These are phyloP conservation scores for Vinca minor DNA, from an alignment of 257 asterid species.

Conservation along the genomic window DNA sequence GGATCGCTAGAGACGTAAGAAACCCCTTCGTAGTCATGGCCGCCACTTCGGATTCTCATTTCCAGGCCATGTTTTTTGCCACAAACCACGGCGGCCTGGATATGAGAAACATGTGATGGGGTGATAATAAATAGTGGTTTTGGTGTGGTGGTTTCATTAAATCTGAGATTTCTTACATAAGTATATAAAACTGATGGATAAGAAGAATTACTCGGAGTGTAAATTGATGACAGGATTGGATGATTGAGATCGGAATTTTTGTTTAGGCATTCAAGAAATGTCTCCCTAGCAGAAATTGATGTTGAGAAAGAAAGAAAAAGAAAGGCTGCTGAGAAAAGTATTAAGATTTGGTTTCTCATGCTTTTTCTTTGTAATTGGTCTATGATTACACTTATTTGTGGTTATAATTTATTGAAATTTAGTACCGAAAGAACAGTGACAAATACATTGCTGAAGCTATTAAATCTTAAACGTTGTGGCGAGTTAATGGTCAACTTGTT, in stretches of 20 bases:
- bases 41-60: background rate
- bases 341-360: too few species aligned
- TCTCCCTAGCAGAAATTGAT: background rate
- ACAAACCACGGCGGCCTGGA: slow-evolving; percentile 1
- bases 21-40: too few species aligned
- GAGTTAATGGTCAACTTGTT: too few species aligned
- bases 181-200: background rate
- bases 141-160: background rate
- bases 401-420: too few species aligned
- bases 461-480: too few species aligned
- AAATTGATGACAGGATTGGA: slow-evolving; percentile 9
- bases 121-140: background rate
- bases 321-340: background rate
- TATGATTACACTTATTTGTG: too few species aligned
- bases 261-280: slow-evolving; percentile 12
- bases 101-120: background rate
- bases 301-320: slow-evolving; percentile 2
- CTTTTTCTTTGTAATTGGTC: background rate
- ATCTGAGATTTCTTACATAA: background rate
- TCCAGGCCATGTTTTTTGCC: background rate
- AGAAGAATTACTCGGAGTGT: background rate
- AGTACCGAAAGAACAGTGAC: background rate
- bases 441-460: too few species aligned
- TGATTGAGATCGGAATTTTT: slow-evolving; percentile 5
- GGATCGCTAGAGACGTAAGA: too few species aligned